Base-by-base conservation (phyloP, 2,329 filamentous ascomycete species). In the Colletotrichum shisoi region DNA sequence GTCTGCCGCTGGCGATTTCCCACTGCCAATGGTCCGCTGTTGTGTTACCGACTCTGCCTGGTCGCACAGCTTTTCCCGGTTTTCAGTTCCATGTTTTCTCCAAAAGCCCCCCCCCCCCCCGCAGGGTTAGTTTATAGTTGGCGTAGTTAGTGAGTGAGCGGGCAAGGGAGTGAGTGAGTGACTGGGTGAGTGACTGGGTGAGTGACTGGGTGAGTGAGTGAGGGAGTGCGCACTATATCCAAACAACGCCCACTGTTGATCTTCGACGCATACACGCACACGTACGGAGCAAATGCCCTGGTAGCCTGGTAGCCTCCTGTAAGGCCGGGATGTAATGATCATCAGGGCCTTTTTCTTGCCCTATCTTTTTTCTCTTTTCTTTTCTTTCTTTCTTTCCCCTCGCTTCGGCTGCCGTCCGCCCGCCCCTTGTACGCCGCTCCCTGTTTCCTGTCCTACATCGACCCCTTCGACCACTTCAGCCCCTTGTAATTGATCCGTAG, bases 301-400 rank as follows among this genome's bases (percentile, higher is more conserved):
- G 24, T 27, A 27, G 4, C n/a, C n/a, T n/a, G n/a, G n/a, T n/a
- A n/a, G n/a, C n/a, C n/a, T 24, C 24, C 24, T 24, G 24, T 24
- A 24, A 24, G 24, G 24, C 24, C 24, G 24, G 31, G 21, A 49
- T 59, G 45, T 51, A 24, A 34, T 52, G 58, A 67, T 63, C 63
- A 63, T 59, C 59, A 63, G 59, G 52, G 63, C 59, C 54, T 54
- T 40, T 42, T 62, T 58, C 62, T 39, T 59, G 12, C 17, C 45
- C 17, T 51, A n/a, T 40, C 21, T 17, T 42, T 34, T 39, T 21
- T 31, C 21, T 21, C 21, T 21, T n/a, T n/a, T n/a, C n/a, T 49
- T 44, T 45, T 39, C 56, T 17, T 56, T 31, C 37, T 49, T 40
- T 56, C 19, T 31, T 21, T 48, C 31, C 40, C 19, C 49, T 42